phyloP scores from a whole-genome alignment of 768 basidiomycete genomes.

The Exidia glandulosa region DNA sequence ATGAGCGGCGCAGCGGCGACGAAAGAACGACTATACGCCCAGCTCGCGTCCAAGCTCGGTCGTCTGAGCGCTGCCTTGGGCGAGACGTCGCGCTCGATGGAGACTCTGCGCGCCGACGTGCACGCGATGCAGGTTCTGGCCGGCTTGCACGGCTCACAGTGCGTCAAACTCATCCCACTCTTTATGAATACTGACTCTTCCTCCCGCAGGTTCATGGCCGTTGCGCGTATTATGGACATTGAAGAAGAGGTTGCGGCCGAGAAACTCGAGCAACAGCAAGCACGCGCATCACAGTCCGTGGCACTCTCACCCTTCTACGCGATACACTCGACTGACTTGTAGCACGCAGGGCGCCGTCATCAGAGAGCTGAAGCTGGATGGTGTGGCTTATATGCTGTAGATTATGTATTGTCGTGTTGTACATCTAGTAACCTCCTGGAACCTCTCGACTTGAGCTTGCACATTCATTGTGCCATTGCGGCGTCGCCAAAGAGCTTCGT shows the following conservation, averaged over 20 bases:
- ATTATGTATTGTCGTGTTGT: too few species aligned
- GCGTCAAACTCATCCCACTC: not conserved
- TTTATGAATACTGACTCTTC: not conserved
- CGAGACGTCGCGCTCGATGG: not conserved
- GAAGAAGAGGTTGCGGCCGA: not conserved
- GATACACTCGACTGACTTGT: too few species aligned
- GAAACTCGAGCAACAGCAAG: too few species aligned
- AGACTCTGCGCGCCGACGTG: not conserved
- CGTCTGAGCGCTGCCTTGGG: not conserved
- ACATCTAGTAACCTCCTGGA: too few species aligned
- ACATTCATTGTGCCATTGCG: not conserved
- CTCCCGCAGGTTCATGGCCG: not conserved
- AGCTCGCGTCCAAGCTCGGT: not conserved
- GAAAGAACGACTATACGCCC: not conserved
- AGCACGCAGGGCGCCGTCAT: too few species aligned
- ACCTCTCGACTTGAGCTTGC: too few species aligned
- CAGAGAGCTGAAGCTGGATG: too few species aligned
- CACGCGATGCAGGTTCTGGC: not conserved
- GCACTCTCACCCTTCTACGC: too few species aligned
- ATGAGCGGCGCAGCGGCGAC: not conserved
- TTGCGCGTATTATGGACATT: not conserved
- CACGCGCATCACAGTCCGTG: too few species aligned
- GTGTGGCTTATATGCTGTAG: too few species aligned
- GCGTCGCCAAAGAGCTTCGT: conserved; percentile 17
- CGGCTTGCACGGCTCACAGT: not conserved